Conservation (phyloP, 202 grass and related monocot genomes). For the Carex arenaria region DNA sequence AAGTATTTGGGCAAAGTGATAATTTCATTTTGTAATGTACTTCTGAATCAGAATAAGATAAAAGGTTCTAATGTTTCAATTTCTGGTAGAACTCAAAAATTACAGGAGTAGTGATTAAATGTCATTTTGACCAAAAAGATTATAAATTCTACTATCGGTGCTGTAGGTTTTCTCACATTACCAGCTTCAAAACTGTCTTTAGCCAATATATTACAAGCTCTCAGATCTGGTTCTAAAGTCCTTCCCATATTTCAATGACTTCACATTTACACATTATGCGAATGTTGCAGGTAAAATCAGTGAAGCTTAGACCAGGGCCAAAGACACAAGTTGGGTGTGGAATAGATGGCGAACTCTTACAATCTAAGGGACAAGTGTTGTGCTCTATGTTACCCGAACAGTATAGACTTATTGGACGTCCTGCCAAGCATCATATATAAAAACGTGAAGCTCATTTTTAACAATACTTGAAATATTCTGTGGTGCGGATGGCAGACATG, state of each 20-base stretch:
- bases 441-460: background rate
- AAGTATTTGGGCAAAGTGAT: background rate
- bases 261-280: background rate
- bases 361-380: slow-evolving; percentile 61
- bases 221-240: background rate
- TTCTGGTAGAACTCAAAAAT: background rate
- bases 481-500: background rate
- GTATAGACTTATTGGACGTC: slow-evolving; percentile 74
- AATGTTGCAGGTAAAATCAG: slow-evolving; percentile 77
- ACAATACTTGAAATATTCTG: background rate
- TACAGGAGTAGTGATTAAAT: background rate
- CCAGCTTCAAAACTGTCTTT: background rate
- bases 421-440: slow-evolving; percentile 42
- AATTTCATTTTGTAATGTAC: background rate
- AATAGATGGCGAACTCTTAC: slow-evolving; percentile 88
- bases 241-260: background rate
- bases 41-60: background rate
- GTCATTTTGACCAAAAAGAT: background rate
- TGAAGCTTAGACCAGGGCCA: slow-evolving; percentile 84
- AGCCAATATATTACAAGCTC: background rate
- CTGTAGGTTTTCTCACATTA: background rate
- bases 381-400: slow-evolving; percentile 88
- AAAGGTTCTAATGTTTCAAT: background rate
- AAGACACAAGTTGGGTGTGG: slow-evolving; percentile 78
- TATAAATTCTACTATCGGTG: background rate